phyloP scores from a whole-genome alignment of 2,329 filamentous ascomycete genomes.

The Colletotrichum scovillei region DNA sequence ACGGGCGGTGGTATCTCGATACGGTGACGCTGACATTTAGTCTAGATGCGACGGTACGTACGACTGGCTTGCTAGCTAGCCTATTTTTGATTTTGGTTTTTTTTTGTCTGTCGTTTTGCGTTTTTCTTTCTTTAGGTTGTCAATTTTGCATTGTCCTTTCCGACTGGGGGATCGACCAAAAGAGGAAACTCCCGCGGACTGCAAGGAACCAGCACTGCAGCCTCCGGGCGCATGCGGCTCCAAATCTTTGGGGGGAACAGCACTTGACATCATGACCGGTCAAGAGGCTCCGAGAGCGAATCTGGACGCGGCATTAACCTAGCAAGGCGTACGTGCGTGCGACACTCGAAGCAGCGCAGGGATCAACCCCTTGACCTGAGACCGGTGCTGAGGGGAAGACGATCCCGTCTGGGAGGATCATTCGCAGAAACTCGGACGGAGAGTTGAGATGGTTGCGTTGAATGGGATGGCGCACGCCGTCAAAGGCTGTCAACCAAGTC shows the following conservation, averaged over 20 bases:
- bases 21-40: slow-evolving; percentile 27
- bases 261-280: slow-evolving; percentile 42
- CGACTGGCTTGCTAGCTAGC: slow-evolving; percentile 20
- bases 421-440: slow-evolving; percentile 25
- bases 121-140: slow-evolving; percentile 26
- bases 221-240: slow-evolving; percentile 37
- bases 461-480: slow-evolving; percentile 32
- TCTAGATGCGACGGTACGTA: slow-evolving; percentile 73
- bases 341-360: slow-evolving; percentile 39
- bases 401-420: slow-evolving; percentile 27
- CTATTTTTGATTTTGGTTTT: slow-evolving; percentile 13
- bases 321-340: slow-evolving; percentile 38
- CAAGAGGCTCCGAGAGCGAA: slow-evolving; percentile 39
- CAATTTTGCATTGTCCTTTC: neutral
- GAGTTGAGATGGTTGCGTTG: slow-evolving; percentile 24
- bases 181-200: slow-evolving; percentile 13
- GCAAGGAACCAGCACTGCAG: slow-evolving; percentile 36
- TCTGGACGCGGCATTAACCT: slow-evolving; percentile 42
- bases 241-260: slow-evolving; percentile 29
- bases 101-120: slow-evolving; percentile 19
- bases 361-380: slow-evolving; percentile 37
- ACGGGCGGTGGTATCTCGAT: slow-evolving; percentile 6
- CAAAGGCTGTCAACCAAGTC: slow-evolving; percentile 15
- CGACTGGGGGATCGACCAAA: neutral
- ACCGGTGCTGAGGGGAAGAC: slow-evolving; percentile 40